Conservation (phyloP, 1,139 yeast genomes). For the Zygoascus meyerae region DNA sequence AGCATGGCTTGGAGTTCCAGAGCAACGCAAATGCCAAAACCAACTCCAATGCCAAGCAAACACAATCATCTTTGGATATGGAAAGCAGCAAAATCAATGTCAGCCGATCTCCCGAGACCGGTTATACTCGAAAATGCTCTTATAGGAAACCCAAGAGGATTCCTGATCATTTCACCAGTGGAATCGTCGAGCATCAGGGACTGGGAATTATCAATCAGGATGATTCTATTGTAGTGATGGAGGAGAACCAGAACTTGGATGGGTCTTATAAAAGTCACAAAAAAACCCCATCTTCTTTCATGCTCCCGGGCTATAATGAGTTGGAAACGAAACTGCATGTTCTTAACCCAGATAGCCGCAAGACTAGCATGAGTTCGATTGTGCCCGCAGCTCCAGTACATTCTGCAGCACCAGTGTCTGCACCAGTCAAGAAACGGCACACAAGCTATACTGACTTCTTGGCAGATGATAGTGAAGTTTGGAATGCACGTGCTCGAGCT, state of each 20-base stretch:
- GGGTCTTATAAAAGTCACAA: not conserved
- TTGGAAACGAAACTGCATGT: conserved; percentile 22
- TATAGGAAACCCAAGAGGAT: conserved; percentile 15
- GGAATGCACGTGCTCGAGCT: conserved; percentile 19
- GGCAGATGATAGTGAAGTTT: conserved; percentile 12
- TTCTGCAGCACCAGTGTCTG: not conserved
- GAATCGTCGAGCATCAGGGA: too few relatives aligned
- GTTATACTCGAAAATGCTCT: conserved; percentile 26
- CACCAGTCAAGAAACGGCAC: not conserved
- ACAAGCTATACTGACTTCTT: conserved; percentile 6
- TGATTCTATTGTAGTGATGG: not conserved
- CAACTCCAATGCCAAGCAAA: not conserved
- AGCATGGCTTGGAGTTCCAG: conserved; percentile 14
- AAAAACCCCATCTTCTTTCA: conserved; percentile 15
- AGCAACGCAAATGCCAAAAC: conserved; percentile 6
- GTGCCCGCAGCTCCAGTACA: conserved; percentile 2
- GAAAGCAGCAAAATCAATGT: not conserved
- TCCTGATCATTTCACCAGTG: not conserved
- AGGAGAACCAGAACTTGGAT: conserved; percentile 9
- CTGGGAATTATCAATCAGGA: conserved; percentile 9
- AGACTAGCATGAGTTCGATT: conserved; percentile 5
- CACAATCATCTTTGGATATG: conserved; percentile 5
- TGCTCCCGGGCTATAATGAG: conserved; percentile 26
- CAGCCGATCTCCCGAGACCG: not conserved
- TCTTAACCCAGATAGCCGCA: conserved; percentile 18